Evolutionary conservation across 208 protist genomes (phyloP).

Genomic region (Acanthamoeba healyi): DNA sequence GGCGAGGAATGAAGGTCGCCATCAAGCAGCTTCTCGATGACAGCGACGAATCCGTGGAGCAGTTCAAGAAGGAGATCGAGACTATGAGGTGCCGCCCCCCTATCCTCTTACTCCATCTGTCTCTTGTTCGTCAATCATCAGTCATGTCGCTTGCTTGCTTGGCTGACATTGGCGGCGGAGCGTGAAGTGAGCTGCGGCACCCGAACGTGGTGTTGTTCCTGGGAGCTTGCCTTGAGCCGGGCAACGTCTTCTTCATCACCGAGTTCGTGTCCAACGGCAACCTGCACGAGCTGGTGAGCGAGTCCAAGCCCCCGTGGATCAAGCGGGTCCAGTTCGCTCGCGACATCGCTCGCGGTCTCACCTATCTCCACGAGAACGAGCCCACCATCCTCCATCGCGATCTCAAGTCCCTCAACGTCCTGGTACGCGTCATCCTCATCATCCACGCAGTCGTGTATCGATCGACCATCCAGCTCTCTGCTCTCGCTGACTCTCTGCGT

Average conservation of each 20-base stretch:
- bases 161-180: no score
- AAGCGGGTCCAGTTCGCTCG: slow-evolving; percentile 73
- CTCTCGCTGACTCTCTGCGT: no score
- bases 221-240: slow-evolving; percentile 2
- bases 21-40: slow-evolving; percentile 9
- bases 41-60: slow-evolving; percentile 2
- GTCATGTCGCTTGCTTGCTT: no score
- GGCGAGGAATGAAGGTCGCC: slow-evolving; percentile 59
- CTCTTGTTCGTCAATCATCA: not conserved
- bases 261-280: slow-evolving; percentile 67
- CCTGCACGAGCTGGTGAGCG: slow-evolving; percentile 41
- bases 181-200: slow-evolving; percentile 35
- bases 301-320: slow-evolving; percentile 35
- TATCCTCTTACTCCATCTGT: not conserved
- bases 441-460: no score
- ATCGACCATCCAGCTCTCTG: no score
- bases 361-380: slow-evolving; percentile 79
- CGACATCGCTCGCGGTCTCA: slow-evolving; percentile 81
- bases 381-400: slow-evolving; percentile 83
- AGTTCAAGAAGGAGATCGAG: slow-evolving; percentile 62
- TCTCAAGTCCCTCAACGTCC: slow-evolving; percentile 82
- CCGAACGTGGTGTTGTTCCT: slow-evolving; percentile 52
- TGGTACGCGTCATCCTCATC: not conserved
- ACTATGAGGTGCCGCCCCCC: slow-evolving; percentile 19
- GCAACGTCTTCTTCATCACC: slow-evolving; percentile 61